Evolutionary conservation across 768 basidiomycete genomes (phyloP), one percentile per base, ranked within the genome.

Genomic region (Amanita thiersii): DNA sequence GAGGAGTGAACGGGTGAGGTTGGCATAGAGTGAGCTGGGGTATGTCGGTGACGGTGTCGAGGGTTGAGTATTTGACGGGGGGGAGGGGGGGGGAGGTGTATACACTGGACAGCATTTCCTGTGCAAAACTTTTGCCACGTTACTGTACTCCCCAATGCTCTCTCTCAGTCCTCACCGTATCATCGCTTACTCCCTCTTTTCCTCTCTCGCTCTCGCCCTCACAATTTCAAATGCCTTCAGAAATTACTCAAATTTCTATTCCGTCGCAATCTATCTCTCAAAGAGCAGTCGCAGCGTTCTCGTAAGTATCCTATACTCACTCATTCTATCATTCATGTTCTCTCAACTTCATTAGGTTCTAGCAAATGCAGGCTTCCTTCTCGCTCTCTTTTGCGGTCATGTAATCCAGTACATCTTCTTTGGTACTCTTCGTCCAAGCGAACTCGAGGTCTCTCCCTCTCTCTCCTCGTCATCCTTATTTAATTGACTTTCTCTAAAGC

Each of bases 201-300:
- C 90, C 20, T 64, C 78, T 36, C 48, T 77, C 19, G 77, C 87
- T 0, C 79, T 92, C 29, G 73, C 73, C 0, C 78, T 75, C 14
- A 83, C 86, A 19, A 70, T 97, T 46, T 62, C 73, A 37, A 88
- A 85, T 60, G 91, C 91, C 8, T 72, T 91, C 55, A 75, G 79
- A 53, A 81, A 73, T 40, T 74, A 93, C 52, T 81, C 80, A 53
- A 96, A 92, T 66, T 97, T 97, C 65, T 99, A 93, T 58, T 84
- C 92, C 11, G 84, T 94, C 2, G 78, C 88, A 21, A 89, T 99
- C 2, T 86, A 82, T 55, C 75, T 99, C n/a, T 86, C 89, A 3
- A 86, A 85, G 64, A 93, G 89, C 56, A 90, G 81, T 55, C 79
- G 89, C n/a, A 91, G 88, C 51, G 79, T 93, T 40, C 66, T 99